Evolutionary conservation across 371 early-diverging fungal species (phyloP), one percentile per base, ranked within the genome.

Genomic region (Nosema granulosis): DNA sequence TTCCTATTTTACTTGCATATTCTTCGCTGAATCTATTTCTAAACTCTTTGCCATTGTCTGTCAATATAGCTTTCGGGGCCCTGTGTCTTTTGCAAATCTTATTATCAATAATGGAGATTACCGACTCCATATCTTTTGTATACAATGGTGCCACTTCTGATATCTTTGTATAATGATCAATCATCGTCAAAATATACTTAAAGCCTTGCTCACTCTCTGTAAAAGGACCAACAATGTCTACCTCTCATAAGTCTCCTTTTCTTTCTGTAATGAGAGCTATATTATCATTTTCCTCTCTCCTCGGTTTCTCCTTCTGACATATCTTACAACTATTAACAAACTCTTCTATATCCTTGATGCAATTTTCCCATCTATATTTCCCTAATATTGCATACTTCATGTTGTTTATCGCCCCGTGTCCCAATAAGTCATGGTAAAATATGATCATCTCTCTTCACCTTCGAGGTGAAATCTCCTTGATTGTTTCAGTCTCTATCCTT

Each of bases 171-270:
- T 3, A 63, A 18, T 63, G 61, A 51, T 72, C 72, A 38, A 72
- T 24, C 31, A 35, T 43, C 24, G 50, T 49, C 3, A 65, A 3
- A 31, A 72, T 28, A 29, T 65, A 72, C 26, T 26, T 59, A 62
- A 12, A 32, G 31, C 38, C 32, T 4, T 63, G 9, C 16, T 34
- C 43, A 9, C 32, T 50, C 3, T 1, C 28, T 34, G 26, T n/a
- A 18, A 72, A 29, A 9, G 56, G 56, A 3, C 72, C 72, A 3
- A 72, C 35, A 24, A 72, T 34, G 37, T 72, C 69, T 24, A 72
- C 26, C 26, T 72, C 63, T 65, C 61, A 70, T 3, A 70, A 3
- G 3, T 70, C 54, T 16, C 28, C 28, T 57, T 28, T 11, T 3
- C 6, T 51, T 18, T 70, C 24, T 6, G 63, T 3, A 3, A 52